Evolutionary conservation across 768 basidiomycete species (phyloP).

Genomic region (Lactifluus subvellereus): DNA sequence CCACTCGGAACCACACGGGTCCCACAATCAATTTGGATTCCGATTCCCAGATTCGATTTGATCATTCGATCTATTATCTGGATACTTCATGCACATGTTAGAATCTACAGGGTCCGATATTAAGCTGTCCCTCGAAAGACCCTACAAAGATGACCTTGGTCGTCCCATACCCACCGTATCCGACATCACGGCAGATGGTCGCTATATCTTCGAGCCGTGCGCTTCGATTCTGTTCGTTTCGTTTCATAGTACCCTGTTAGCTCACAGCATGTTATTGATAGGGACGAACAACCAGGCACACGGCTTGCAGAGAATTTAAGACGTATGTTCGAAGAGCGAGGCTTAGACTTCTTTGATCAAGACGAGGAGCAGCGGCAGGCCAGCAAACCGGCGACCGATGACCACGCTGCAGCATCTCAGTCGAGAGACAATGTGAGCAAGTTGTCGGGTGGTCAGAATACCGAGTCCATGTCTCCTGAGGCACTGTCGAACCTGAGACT

Average conservation of each 20-base stretch:
- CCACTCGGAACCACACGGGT: not conserved
- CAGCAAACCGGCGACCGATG: conserved; percentile 19
- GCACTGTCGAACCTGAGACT: conserved; percentile 68
- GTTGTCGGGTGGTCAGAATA: conserved; percentile 32
- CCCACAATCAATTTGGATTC: not conserved
- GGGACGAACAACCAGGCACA: conserved; percentile 47
- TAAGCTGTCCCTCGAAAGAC: conserved; percentile 66
- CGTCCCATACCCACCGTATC: conserved; percentile 52
- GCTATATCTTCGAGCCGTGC: conserved; percentile 68
- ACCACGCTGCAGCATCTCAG: conserved; percentile 26
- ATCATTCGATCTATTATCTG: not conserved
- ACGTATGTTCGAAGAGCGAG: conserved; percentile 69
- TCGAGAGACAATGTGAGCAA: conserved; percentile 30
- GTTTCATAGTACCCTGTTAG: conserved; percentile 3
- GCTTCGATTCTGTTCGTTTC: conserved; percentile 26
- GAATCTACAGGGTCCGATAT: conserved; percentile 32
- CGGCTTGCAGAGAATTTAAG: conserved; percentile 59
- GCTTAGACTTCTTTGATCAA: conserved; percentile 67
- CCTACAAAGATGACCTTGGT: conserved; percentile 75
- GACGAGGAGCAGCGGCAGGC: conserved; percentile 28
- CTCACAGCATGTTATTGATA: conserved; percentile 17
- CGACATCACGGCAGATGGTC: conserved; percentile 67
- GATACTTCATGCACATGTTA: not conserved
- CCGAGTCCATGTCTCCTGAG: conserved; percentile 59
- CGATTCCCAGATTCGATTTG: not conserved